Percentiles rank a stretch among this genome's conserved stretches.
These are phyloP conservation scores for Pestalotiopsis fici DNA, from an alignment of 2,329 filamentous ascomycete species.

Conservation along the genomic window DNA sequence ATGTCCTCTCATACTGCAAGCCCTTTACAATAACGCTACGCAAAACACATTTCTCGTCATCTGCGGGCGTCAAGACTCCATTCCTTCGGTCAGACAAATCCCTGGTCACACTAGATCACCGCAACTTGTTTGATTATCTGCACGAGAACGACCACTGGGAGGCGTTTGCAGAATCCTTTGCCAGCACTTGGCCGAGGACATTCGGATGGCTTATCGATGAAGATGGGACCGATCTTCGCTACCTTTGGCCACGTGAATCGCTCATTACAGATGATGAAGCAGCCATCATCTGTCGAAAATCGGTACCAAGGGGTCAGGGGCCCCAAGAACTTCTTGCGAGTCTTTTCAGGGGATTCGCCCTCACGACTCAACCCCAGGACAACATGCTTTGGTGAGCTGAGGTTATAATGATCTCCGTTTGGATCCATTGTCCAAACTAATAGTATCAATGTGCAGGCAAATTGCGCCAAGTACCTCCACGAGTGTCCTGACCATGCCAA, in stretches of 20 bases:
- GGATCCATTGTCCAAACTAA: not conserved
- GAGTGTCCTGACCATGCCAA: constrained; percentile 10
- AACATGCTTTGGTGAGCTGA: constrained; percentile 13
- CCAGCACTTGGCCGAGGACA: not conserved
- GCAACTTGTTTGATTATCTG: not conserved
- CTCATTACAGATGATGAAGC: not conserved
- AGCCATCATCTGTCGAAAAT: constrained; percentile 8
- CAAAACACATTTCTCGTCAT: not conserved
- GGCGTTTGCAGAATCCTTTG: not conserved
- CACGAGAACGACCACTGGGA: not conserved
- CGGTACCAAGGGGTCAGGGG: not conserved
- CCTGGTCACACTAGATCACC: not conserved
- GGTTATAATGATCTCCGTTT: not conserved
- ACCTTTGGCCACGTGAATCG: not conserved
- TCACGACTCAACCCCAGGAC: constrained; percentile 9
- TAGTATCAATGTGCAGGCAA: constrained; percentile 6
- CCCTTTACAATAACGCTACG: not conserved
- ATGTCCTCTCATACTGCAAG: not conserved
- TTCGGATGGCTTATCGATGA: not conserved
- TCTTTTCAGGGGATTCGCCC: not conserved
- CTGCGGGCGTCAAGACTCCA: not conserved
- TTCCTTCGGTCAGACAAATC: not conserved
- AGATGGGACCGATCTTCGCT: not conserved
- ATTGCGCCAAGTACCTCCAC: too few relatives aligned
- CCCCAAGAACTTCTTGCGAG: not conserved